Evolutionary conservation across 345 rosid species (phyloP).

Genomic region (Hibiscus mutabilis): DNA sequence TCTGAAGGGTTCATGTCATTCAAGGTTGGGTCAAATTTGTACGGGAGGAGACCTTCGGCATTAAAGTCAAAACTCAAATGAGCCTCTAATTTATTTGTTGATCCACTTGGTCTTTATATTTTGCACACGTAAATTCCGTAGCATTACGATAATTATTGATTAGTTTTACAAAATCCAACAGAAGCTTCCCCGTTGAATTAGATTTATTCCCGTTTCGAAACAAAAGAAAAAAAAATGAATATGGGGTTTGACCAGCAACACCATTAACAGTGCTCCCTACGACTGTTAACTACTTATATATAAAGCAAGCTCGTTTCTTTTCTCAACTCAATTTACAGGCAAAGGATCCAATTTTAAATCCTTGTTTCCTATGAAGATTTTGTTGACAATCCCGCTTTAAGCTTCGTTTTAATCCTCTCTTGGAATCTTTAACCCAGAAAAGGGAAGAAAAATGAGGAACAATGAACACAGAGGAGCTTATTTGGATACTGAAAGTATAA

Average conservation of each 20-base stretch:
- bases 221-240: neutral
- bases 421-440: slow-evolving; percentile 10
- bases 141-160: neutral
- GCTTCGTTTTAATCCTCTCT: slow-evolving; percentile 19
- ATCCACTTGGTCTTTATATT: no score
- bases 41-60: no score
- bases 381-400: neutral
- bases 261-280: neutral
- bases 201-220: neutral
- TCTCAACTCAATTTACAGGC: neutral
- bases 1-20: no score
- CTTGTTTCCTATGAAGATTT: neutral
- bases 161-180: neutral
- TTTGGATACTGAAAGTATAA: slow-evolving; percentile 57
- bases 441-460: slow-evolving; percentile 32
- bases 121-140: neutral
- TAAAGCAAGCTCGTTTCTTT: neutral
- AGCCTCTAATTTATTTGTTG: no score
- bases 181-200: neutral
- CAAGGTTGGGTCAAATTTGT: no score
- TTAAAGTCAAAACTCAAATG: no score
- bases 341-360: neutral
- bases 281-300: neutral
- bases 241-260: no score
- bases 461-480: slow-evolving; percentile 34